These are phyloP conservation scores for Medicago arabica DNA, from an alignment of 306 rosid genomes.

Conservation along the genomic window DNA sequence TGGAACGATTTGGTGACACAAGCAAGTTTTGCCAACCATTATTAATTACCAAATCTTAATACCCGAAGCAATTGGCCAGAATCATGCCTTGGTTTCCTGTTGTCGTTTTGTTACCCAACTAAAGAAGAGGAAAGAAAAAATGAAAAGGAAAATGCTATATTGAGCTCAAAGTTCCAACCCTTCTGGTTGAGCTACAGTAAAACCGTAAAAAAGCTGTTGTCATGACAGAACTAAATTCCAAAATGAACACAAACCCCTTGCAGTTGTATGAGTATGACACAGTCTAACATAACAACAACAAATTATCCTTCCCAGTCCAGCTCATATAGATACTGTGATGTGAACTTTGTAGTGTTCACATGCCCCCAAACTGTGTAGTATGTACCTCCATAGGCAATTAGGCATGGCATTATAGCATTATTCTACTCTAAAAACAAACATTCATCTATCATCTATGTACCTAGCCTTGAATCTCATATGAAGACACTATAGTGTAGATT, in stretches of 20 bases:
- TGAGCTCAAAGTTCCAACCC: not conserved
- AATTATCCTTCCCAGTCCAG: conserved; percentile 46
- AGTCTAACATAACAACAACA: conserved; percentile 42
- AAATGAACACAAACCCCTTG: conserved; percentile 41
- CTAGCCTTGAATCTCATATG: conserved; percentile 39
- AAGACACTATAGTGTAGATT: conserved; percentile 21
- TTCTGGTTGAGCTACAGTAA: conserved; percentile 42
- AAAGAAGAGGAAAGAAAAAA: not conserved
- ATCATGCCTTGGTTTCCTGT: conserved; percentile 31
- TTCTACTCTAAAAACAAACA: conserved; percentile 29
- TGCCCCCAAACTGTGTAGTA: conserved; percentile 46
- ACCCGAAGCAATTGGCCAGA: conserved; percentile 32
- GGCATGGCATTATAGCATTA: conserved; percentile 28
- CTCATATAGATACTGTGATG: conserved; percentile 48
- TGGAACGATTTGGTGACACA: conserved; percentile 35
- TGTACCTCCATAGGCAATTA: conserved; percentile 36
- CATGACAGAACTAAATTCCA: conserved; percentile 46
- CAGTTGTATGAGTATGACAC: conserved; percentile 37
- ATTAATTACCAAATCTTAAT: conserved; percentile 28
- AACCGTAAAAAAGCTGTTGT: conserved; percentile 45
- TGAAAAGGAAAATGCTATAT: not conserved
- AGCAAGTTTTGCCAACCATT: conserved; percentile 37
- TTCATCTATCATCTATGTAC: conserved; percentile 26
- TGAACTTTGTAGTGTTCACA: conserved; percentile 47
- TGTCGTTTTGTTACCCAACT: conserved; percentile 39